These are phyloP conservation scores for Epithemia pelagica DNA, from an alignment of 108 stramenopile species.

Conservation along the genomic window DNA sequence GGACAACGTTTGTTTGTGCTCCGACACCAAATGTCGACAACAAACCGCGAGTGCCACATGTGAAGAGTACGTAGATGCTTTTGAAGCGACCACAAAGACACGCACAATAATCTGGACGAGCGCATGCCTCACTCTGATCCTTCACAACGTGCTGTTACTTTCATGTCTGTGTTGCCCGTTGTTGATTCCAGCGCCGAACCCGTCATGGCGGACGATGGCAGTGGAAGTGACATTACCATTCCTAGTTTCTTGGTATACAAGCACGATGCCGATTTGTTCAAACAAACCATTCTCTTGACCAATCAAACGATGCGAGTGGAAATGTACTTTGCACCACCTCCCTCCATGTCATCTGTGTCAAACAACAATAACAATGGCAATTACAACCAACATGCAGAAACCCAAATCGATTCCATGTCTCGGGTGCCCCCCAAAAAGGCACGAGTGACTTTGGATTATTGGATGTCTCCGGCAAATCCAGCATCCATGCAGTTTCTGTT, in stretches of 20 bases:
- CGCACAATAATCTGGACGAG: too few species aligned
- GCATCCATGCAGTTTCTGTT: constrained; percentile 19
- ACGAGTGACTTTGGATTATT: constrained; percentile 11
- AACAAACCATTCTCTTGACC: not conserved
- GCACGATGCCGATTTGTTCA: constrained; percentile 36
- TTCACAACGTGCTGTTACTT: not conserved
- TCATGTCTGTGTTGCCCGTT: not conserved
- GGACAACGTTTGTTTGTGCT: constrained; percentile 79
- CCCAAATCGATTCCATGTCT: not conserved
- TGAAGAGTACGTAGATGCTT: constrained; percentile 28
- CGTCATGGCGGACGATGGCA: constrained; percentile 92
- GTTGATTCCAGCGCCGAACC: not conserved
- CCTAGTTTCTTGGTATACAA: constrained; percentile 88
- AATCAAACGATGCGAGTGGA: constrained; percentile 2
- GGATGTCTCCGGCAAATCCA: constrained; percentile 74
- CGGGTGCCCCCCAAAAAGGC: not conserved
- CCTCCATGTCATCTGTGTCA: not conserved
- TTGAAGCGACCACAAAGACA: too few species aligned
- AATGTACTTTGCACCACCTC: not conserved
- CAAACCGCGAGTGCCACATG: not conserved
- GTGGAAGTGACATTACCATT: constrained; percentile 87
- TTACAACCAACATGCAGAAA: not conserved
- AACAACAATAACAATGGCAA: not conserved
- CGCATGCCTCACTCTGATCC: too few species aligned
- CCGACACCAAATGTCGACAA: not conserved